These are phyloP conservation scores for Chenopodium suecicum DNA, from an alignment of 148 eudicot genomes.

Conservation along the genomic window DNA sequence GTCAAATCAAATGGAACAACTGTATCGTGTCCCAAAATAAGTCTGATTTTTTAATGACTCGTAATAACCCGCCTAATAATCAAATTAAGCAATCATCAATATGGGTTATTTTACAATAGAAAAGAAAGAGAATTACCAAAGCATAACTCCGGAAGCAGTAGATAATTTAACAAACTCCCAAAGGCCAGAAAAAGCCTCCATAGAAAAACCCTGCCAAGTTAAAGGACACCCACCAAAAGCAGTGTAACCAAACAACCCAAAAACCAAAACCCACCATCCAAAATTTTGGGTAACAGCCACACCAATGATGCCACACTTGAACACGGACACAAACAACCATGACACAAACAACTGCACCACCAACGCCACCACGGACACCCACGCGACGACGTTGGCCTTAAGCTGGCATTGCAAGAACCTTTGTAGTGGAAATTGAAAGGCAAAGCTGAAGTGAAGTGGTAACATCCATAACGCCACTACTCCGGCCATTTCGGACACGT, in stretches of 20 bases:
- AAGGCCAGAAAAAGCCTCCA: slow-evolving; percentile 52
- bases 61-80: too few species aligned
- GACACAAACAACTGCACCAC: slow-evolving; percentile 33
- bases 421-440: slow-evolving; percentile 50
- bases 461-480: slow-evolving; percentile 39
- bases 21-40: too few species aligned
- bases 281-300: slow-evolving; percentile 32
- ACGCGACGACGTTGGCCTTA: slow-evolving; percentile 37
- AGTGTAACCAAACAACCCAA: slow-evolving; percentile 40
- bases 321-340: slow-evolving; percentile 40
- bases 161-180: slow-evolving; percentile 56
- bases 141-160: slow-evolving; percentile 52
- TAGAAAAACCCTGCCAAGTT: slow-evolving; percentile 55
- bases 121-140: slow-evolving; percentile 32
- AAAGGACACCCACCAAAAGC: slow-evolving; percentile 45
- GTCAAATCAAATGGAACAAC: too few species aligned
- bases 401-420: slow-evolving; percentile 58
- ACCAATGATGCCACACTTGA: slow-evolving; percentile 41
- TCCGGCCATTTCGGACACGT: slow-evolving; percentile 44
- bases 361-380: slow-evolving; percentile 41
- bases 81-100: too few species aligned
- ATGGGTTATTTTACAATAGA: too few species aligned
- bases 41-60: too few species aligned
- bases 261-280: slow-evolving; percentile 49
- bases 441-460: slow-evolving; percentile 54